phyloP scores from a whole-genome alignment of 1,284 basidiomycete genomes.

The Schizopora paradoxa region DNA sequence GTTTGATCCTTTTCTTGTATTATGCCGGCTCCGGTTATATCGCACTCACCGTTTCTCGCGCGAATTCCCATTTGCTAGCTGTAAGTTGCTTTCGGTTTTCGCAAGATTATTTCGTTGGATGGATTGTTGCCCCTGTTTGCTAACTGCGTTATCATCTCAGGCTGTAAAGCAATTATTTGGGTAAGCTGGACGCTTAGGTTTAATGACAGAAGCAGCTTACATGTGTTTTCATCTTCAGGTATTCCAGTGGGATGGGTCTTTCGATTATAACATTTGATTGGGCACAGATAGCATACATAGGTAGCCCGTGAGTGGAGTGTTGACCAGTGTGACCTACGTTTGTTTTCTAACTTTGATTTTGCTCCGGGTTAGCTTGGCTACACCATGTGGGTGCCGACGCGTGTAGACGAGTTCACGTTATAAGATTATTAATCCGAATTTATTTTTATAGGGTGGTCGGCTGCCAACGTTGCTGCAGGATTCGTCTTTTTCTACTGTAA shows the following conservation, averaged over 20 bases:
- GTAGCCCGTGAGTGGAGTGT: conserved; percentile 19
- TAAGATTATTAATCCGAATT: background rate
- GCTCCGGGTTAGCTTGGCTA: conserved; percentile 12
- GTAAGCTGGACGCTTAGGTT: conserved; percentile 11
- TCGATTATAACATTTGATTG: conserved; percentile 21
- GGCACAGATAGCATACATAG: conserved; percentile 19
- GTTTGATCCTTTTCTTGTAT: too few species aligned
- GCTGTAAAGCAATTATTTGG: conserved; percentile 19
- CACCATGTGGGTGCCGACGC: conserved; percentile 11
- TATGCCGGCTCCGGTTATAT: too few species aligned
- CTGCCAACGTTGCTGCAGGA: conserved; percentile 75
- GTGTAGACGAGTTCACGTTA: background rate
- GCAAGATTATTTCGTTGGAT: too few species aligned
- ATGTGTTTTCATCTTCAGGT: conserved; percentile 13
- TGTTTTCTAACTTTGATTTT: conserved; percentile 2
- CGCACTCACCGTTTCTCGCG: too few species aligned
- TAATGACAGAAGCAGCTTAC: background rate
- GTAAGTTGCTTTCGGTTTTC: too few species aligned
- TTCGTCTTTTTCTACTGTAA: conserved; percentile 72
- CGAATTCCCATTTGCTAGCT: too few species aligned
- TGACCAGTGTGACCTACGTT: background rate
- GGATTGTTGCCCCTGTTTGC: too few species aligned
- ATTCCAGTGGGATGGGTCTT: conserved; percentile 25
- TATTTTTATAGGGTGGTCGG: conserved; percentile 49
- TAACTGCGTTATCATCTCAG: too few species aligned